Base-by-base conservation (phyloP, 305 asterid genomes). In the Fraxinus ornus region DNA sequence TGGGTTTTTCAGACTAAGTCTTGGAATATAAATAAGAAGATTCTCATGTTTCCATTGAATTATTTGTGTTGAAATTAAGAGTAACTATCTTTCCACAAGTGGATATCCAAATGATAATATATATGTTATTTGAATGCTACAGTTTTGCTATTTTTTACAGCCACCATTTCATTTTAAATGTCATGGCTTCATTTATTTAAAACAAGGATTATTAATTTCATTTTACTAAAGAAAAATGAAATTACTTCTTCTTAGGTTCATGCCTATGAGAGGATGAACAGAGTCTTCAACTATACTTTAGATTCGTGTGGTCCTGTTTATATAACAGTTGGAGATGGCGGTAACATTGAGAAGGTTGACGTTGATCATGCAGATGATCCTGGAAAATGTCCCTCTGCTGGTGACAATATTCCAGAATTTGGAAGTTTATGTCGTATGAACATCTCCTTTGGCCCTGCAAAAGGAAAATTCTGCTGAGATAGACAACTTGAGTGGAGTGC, bases 401-500 rank as follows among this genome's bases (percentile, higher is more conserved):
- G 83, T 76, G 95, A 86, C 64, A 91, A 89, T 55, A 62, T 79
- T 30, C 97, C 94, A 3, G 98, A 93, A 79, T 87, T 90, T 64
- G 99, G 99, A 76, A 87, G 89, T 7, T 85, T 90, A 5, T 95
- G 99, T 78, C 92, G 84, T 79, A 44, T 77, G 82, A 95, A 92
- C 84, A 92, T 93, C 91, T 82, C 95, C 1, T 87, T 80, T 52
- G 99, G 98, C 37, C 93, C 93, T 9, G 97, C 93, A 5, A 85
- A 89, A 80, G 96, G 94, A 77, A 87, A 84, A 8, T 95, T 95
- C 80, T 95, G 98, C 85, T 95, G 99, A 98, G 93, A 90, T 36
- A 85, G 86, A 30, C 99, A 95, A 84, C 99, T 98, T 4, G 98
- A 92, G 66, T 95, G 94, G 93, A 94, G 97, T 80, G 99, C 97